A percentile compares a stretch with the other conserved stretches of the same genome.
phyloP scores from a whole-genome alignment of 768 basidiomycete genomes.

The Lentinus brumalis region DNA sequence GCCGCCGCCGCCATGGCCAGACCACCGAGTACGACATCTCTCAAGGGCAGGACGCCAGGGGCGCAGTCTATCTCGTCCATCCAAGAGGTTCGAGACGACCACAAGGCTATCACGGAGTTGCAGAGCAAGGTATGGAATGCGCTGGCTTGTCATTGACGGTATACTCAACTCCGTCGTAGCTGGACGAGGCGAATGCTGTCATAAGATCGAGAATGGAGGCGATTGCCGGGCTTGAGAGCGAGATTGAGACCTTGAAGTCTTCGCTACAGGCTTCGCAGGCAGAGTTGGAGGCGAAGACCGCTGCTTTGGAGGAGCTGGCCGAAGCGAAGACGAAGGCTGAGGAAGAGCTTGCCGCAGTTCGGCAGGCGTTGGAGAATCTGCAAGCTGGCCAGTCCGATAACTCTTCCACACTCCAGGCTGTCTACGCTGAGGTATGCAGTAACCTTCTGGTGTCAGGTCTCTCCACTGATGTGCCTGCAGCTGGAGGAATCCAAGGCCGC shows the following conservation, averaged over 20 bases:
- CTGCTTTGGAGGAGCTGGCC: slow-evolving; percentile 48
- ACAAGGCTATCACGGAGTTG: slow-evolving; percentile 56
- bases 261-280: slow-evolving; percentile 49
- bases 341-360: slow-evolving; percentile 46
- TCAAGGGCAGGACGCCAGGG: slow-evolving; percentile 46
- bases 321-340: slow-evolving; percentile 51
- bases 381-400: slow-evolving; percentile 29
- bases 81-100: slow-evolving; percentile 65
- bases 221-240: slow-evolving; percentile 54
- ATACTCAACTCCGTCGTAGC: slow-evolving; percentile 40
- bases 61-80: slow-evolving; percentile 73
- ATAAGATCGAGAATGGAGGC: slow-evolving; percentile 54
- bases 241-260: slow-evolving; percentile 49
- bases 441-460: not conserved
- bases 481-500: slow-evolving; percentile 50
- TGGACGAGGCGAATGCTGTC: slow-evolving; percentile 57
- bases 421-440: slow-evolving; percentile 56
- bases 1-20: slow-evolving; percentile 33
- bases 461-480: slow-evolving; percentile 35
- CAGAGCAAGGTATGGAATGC: slow-evolving; percentile 55
- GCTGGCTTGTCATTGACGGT: not conserved
- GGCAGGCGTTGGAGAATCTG: slow-evolving; percentile 42
- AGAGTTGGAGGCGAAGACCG: slow-evolving; percentile 51
- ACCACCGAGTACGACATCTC: slow-evolving; percentile 38
- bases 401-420: slow-evolving; percentile 40